Conservation (phyloP, 192 early-diverging fungal species). For the Martensiomyces pterosporus region DNA sequence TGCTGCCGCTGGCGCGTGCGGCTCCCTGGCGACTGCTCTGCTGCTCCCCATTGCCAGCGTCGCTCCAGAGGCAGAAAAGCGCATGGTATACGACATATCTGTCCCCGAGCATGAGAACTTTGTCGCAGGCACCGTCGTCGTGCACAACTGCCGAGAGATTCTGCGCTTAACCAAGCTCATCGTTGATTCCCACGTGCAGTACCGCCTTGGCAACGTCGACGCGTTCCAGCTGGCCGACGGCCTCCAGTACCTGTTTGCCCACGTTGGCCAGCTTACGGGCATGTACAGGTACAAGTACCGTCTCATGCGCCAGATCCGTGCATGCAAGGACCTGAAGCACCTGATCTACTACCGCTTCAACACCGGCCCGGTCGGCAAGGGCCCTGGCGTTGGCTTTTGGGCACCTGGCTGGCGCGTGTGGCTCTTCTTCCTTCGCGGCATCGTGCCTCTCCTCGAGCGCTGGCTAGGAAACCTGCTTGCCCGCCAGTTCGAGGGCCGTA, state of each 20-base stretch:
- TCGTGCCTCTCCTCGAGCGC: conserved; percentile 93
- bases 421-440: conserved; percentile 99
- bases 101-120: conserved; percentile 51
- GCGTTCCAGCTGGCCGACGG: conserved; percentile 99
- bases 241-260: conserved; percentile 97
- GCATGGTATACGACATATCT: conserved; percentile 49
- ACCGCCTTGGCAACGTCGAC: conserved; percentile 96
- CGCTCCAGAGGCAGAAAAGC: conserved; percentile 1
- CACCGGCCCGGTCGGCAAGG: conserved; percentile 95
- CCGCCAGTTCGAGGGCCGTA: conserved; percentile 98
- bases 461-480: conserved; percentile 99
- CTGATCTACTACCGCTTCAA: conserved; percentile 90
- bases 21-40: conserved; percentile 12
- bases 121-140: conserved; percentile 42
- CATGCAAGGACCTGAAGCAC: conserved; percentile 93
- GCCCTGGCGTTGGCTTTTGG: conserved; percentile 98
- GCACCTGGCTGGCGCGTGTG: conserved; percentile 99
- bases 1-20: neutral
- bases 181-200: conserved; percentile 98
- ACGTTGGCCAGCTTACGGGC: conserved; percentile 97
- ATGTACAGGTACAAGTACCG: conserved; percentile 99
- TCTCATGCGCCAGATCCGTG: conserved; percentile 95
- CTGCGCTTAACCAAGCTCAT: conserved; percentile 93
- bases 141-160: conserved; percentile 82
- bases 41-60: conserved; percentile 21